phyloP scores from a whole-genome alignment of 2,329 filamentous ascomycete species.

The Exophiala dermatitidis region DNA sequence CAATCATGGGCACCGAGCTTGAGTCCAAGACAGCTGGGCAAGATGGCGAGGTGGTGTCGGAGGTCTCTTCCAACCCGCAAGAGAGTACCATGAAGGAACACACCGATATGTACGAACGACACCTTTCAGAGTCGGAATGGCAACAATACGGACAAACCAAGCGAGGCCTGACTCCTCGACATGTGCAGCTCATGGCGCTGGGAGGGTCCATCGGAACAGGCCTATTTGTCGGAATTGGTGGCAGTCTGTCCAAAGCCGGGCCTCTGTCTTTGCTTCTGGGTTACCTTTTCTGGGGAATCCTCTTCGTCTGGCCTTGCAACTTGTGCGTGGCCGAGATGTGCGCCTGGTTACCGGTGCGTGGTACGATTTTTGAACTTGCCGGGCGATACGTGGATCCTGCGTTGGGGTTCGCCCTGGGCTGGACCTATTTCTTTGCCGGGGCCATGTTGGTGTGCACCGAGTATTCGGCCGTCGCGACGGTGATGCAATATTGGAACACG shows the following conservation, averaged over 20 bases:
- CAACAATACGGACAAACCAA: conserved; percentile 27
- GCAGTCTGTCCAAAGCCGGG: conserved; percentile 31
- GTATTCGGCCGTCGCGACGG: conserved; percentile 39
- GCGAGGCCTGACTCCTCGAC: conserved; percentile 33
- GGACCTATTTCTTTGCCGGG: conserved; percentile 43
- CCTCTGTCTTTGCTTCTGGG: conserved; percentile 34
- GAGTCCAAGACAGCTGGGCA: background rate
- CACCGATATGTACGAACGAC: conserved; percentile 15
- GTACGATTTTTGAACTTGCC: conserved; percentile 36
- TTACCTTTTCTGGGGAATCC: conserved; percentile 30
- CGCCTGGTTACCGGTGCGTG: conserved; percentile 36
- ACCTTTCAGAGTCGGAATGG: conserved; percentile 17
- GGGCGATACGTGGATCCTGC: conserved; percentile 37
- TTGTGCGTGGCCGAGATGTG: conserved; percentile 40
- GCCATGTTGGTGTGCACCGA: conserved; percentile 44
- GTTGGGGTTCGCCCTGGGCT: conserved; percentile 41
- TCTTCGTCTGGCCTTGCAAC: conserved; percentile 32
- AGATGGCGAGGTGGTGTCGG: conserved; percentile 3
- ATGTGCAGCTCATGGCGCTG: conserved; percentile 37
- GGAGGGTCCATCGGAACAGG: conserved; percentile 35
- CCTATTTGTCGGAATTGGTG: conserved; percentile 34
- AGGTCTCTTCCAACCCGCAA: background rate
- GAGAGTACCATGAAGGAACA: background rate
- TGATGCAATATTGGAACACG: conserved; percentile 42
- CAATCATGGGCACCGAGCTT: background rate